A percentile compares a stretch with the other conserved stretches of the same genome.
phyloP scores from a whole-genome alignment of 2,329 filamentous ascomycete genomes.

The Apiospora koreana region DNA sequence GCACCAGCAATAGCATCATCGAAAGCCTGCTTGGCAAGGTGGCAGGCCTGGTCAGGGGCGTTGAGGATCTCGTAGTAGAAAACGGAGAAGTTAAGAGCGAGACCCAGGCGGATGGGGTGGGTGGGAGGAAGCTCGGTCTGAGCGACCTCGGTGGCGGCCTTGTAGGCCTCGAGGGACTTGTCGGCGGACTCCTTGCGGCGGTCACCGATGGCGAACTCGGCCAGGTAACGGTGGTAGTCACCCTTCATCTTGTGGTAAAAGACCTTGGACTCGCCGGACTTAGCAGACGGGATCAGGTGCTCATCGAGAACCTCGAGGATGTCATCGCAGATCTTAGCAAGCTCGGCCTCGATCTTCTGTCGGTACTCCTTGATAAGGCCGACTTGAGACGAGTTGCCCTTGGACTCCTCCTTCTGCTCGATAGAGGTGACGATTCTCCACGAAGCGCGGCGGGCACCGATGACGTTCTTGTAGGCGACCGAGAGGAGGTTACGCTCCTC shows the following conservation, averaged over 20 bases:
- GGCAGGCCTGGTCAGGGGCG: constrained; percentile 96
- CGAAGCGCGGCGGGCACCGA: constrained; percentile 92
- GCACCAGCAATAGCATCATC: constrained; percentile 88
- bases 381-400: constrained; percentile 93
- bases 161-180: constrained; percentile 96
- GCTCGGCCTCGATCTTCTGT: constrained; percentile 95
- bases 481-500: constrained; percentile 98
- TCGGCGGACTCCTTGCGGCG: constrained; percentile 94
- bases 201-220: constrained; percentile 92
- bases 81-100: constrained; percentile 94
- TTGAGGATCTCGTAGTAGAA: constrained; percentile 99
- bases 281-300: constrained; percentile 90
- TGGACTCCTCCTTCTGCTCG: constrained; percentile 99
- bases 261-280: constrained; percentile 97
- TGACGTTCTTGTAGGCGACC: constrained; percentile 99
- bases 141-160: constrained; percentile 86
- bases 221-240: constrained; percentile 98
- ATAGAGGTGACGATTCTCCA: constrained; percentile 99
- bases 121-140: constrained; percentile 87
- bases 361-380: constrained; percentile 96
- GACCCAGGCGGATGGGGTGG: constrained; percentile 89
- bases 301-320: constrained; percentile 93
- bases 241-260: constrained; percentile 99
- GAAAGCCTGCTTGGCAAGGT: constrained; percentile 93
- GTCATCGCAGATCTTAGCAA: constrained; percentile 97